phyloP scores from a whole-genome alignment of 352 stramenopile species.

The Stramenopiles sp. region DNA sequence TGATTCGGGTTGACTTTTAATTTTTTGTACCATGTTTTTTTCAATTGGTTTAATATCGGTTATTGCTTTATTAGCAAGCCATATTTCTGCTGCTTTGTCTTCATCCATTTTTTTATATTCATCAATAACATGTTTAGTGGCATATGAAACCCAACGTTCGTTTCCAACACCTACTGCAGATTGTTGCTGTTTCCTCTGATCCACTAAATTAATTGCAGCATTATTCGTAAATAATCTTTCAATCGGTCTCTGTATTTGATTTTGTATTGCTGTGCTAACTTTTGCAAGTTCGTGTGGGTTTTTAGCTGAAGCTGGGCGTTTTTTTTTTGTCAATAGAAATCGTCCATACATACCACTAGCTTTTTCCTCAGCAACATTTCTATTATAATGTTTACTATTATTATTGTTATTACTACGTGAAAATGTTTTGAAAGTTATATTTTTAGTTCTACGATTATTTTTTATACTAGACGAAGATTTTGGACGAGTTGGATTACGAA shows the following conservation, averaged over 20 bases:
- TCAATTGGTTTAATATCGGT: neutral
- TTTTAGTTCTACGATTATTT: neutral
- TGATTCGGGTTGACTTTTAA: neutral
- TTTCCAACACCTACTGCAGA: neutral
- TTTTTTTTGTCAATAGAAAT: no score
- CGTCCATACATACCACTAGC: no score
- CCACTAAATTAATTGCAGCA: neutral
- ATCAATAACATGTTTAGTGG: neutral
- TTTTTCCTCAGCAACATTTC: neutral
- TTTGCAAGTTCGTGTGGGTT: neutral
- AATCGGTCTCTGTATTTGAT: neutral
- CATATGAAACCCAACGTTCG: slow-evolving; percentile 1
- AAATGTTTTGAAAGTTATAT: neutral
- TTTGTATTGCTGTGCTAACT: neutral
- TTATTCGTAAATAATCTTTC: neutral
- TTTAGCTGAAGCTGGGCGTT: neutral
- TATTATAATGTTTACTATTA: neutral
- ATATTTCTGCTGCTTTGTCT: slow-evolving; percentile 5
- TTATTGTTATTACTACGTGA: neutral
- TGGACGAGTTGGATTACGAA: neutral
- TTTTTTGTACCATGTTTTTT: neutral
- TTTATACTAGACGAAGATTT: neutral
- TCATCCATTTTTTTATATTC: neutral
- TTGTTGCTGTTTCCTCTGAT: neutral
- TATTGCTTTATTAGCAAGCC: neutral